These are phyloP conservation scores for Xylaria sp. DNA, from an alignment of 2,329 filamentous ascomycete genomes.

Conservation along the genomic window DNA sequence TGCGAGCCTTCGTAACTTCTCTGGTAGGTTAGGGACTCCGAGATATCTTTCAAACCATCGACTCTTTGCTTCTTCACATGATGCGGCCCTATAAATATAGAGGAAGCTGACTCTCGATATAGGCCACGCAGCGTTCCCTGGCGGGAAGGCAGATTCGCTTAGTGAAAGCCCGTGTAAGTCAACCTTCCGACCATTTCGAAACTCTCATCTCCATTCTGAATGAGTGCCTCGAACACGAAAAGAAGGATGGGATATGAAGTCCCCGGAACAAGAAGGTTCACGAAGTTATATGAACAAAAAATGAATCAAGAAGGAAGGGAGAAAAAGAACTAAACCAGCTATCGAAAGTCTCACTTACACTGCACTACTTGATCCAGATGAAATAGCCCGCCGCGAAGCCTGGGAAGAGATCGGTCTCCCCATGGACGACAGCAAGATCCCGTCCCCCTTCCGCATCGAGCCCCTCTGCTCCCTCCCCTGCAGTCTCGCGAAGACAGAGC, in stretches of 20 bases:
- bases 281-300: background rate
- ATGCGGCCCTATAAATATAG: background rate
- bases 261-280: background rate
- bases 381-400: slow-evolving; percentile 89
- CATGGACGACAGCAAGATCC: slow-evolving; percentile 72
- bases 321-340: background rate
- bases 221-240: background rate
- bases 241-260: background rate
- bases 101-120: background rate
- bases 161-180: slow-evolving; percentile 70
- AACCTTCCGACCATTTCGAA: background rate
- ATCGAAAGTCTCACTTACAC: slow-evolving; percentile 6
- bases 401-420: slow-evolving; percentile 94
- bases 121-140: slow-evolving; percentile 85
- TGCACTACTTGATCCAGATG: slow-evolving; percentile 58
- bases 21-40: slow-evolving; percentile 57
- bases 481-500: slow-evolving; percentile 76
- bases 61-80: background rate
- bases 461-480: slow-evolving; percentile 86
- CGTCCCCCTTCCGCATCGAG: slow-evolving; percentile 83
- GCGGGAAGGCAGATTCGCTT: slow-evolving; percentile 73
- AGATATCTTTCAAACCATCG: background rate
- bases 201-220: background rate
- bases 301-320: too few species aligned
- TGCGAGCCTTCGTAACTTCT: slow-evolving; percentile 71